Percentiles rank a stretch among this genome's conserved stretches.
These are phyloP conservation scores for Pseudogymnoascus sp. DNA, from an alignment of 2,329 filamentous ascomycete species.

Conservation along the genomic window DNA sequence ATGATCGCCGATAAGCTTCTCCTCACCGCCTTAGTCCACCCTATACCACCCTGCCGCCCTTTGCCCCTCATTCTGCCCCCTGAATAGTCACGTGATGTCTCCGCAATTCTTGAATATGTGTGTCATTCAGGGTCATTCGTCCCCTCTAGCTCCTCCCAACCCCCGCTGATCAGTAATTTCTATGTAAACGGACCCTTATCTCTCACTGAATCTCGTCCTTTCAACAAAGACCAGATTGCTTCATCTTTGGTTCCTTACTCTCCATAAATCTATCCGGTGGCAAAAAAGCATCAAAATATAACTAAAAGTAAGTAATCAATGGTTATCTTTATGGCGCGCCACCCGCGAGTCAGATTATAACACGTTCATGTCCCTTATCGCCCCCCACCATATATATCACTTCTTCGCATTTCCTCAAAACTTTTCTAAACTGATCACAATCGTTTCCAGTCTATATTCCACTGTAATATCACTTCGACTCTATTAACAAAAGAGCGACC, in stretches of 20 bases:
- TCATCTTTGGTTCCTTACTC: neutral
- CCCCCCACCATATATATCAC: neutral
- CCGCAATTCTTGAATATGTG: neutral
- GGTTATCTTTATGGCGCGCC: neutral
- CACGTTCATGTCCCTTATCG: neutral
- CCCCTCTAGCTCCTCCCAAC: slow-evolving; percentile 1
- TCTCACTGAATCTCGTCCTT: neutral
- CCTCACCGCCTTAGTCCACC: neutral
- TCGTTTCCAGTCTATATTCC: neutral
- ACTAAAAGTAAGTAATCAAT: neutral
- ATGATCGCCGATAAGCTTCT: slow-evolving; percentile 1
- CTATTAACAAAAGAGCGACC: neutral
- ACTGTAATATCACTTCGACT: neutral
- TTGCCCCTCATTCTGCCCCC: slow-evolving; percentile 5
- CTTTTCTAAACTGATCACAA: neutral
- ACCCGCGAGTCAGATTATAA: slow-evolving; percentile 4
- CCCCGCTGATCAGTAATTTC: neutral
- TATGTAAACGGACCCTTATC: neutral
- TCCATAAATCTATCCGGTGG: neutral
- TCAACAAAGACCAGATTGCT: neutral
- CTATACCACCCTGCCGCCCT: neutral
- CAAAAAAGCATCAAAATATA: neutral
- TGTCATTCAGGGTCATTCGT: slow-evolving; percentile 5
- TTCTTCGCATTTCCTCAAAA: neutral
- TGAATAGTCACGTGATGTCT: neutral